Evolutionary conservation across 1,284 basidiomycete genomes (phyloP).

Genomic region (Rhodofomes roseus): DNA sequence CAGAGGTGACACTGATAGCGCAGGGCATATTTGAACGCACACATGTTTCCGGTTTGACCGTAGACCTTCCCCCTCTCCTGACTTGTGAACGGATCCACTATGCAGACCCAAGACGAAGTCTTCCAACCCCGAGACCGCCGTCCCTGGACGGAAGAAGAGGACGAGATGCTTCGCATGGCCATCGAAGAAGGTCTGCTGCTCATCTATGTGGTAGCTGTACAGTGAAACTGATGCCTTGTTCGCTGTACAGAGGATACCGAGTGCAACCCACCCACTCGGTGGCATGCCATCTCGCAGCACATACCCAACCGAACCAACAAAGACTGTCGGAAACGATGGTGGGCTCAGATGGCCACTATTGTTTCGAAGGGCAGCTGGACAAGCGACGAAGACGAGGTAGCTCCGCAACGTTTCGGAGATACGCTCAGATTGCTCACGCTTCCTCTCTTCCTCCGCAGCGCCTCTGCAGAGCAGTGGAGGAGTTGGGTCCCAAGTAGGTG

Average conservation of each 20-base stretch:
- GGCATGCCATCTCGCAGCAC: constrained; percentile 59
- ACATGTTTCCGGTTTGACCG: not conserved
- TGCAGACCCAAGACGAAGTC: constrained; percentile 15
- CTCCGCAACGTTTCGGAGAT: not conserved
- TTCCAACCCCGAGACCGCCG: constrained; percentile 40
- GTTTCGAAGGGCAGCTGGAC: constrained; percentile 57
- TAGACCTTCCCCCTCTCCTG: not conserved
- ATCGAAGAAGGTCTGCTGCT: constrained; percentile 41
- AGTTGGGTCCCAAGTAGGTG: constrained; percentile 44
- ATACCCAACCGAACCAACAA: constrained; percentile 57
- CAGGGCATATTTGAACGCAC: constrained; percentile 1
- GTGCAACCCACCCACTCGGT: constrained; percentile 50
- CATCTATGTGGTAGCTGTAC: not conserved
- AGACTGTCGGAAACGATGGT: constrained; percentile 58
- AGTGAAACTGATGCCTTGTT: constrained; percentile 12
- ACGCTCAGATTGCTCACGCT: not conserved
- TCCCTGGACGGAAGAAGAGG: constrained; percentile 53
- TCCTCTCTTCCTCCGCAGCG: constrained; percentile 24
- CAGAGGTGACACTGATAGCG: not conserved
- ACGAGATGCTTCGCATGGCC: constrained; percentile 48
- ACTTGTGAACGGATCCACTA: constrained; percentile 1
- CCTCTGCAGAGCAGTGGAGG: constrained; percentile 48
- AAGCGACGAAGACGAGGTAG: constrained; percentile 44
- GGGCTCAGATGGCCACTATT: constrained; percentile 57
- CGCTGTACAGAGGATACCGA: constrained; percentile 44